Base-by-base conservation (phyloP, 208 protist species). In the Phytomonas sp. region DNA sequence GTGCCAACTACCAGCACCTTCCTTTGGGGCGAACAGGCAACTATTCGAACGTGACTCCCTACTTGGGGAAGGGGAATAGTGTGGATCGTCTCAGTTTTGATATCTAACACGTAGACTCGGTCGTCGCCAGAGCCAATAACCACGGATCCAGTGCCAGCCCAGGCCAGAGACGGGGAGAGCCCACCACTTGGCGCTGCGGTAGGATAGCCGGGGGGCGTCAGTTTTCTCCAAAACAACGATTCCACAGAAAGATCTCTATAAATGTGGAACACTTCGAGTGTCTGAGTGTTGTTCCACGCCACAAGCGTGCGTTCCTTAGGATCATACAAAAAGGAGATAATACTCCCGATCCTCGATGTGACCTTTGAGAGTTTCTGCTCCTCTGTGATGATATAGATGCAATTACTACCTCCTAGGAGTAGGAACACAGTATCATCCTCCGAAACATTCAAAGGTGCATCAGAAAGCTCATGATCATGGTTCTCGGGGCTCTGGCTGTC, bases 71-170 rank as follows among this genome's bases (percentile, higher is more conserved):
- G 77, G 30, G 73, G 37, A 26, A 97, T 72, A 34, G 83, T 73
- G 75, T 87, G 91, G 62, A 93, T 78, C 53, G 80, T 80, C 70
- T 97, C 91, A 0, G 62, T 84, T 29, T 77, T 37, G 51, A 96
- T 72, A 67, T 96, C 87, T 33, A 95, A 94, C 53, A 97, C 70
- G 60, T 93, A 85, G 51, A 97, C 71, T 28, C 78, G 78, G 67
- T 88, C 82, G 73, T 97, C 93, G 33, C 86, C 84, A 62, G 84
- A 91, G 29, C 70, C 77, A 51, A 96, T 87, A 2, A 87, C 92
- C 37, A 97, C 75, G 1, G 94, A 68, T 34, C 83, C 83, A 0
- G 84, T 46, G 29, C 70, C 73, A 8, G 81, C 86, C 91, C 88
- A 96, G n/a, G 73, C 69, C 88, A 96, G 93, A 30, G 82, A 78